phyloP scores from a whole-genome alignment of 2,329 filamentous ascomycete genomes.

The Ceratocystis diversiconidia region DNA sequence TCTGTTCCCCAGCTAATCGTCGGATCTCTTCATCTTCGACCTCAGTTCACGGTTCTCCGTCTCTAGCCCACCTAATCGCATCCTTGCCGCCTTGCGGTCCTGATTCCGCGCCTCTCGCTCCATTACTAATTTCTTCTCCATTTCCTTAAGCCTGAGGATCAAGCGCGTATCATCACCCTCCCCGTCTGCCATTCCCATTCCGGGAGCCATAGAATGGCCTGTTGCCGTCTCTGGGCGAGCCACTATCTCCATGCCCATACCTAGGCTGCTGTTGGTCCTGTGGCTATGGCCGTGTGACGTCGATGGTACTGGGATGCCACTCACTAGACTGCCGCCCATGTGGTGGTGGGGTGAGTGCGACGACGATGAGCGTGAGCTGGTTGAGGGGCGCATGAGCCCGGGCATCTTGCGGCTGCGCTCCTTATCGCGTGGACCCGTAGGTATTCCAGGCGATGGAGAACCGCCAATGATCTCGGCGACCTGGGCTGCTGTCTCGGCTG shows the following conservation, averaged over 20 bases:
- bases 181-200: conserved; percentile 19
- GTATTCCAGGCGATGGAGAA: conserved; percentile 40
- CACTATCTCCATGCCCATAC: conserved; percentile 15
- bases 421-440: conserved; percentile 38
- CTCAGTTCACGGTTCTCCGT: conserved; percentile 58
- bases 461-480: conserved; percentile 22
- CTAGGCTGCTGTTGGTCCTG: conserved; percentile 14
- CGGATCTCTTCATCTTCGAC: conserved; percentile 39
- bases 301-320: conserved; percentile 14
- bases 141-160: conserved; percentile 71
- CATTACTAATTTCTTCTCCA: conserved; percentile 77
- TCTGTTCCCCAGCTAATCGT: not conserved
- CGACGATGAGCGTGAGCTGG: conserved; percentile 23
- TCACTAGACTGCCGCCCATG: conserved; percentile 2
- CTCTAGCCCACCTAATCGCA: conserved; percentile 63
- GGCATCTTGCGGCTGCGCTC: conserved; percentile 25
- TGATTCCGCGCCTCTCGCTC: conserved; percentile 76
- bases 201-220: conserved; percentile 15
- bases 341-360: conserved; percentile 17
- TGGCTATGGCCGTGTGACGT: conserved; percentile 18
- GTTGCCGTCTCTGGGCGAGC: conserved; percentile 18
- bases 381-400: conserved; percentile 23
- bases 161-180: conserved; percentile 52
- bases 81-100: conserved; percentile 70
- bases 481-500: conserved; percentile 24